Base-by-base conservation (phyloP, 1,139 yeast species). In the Candida tunisiensis region DNA sequence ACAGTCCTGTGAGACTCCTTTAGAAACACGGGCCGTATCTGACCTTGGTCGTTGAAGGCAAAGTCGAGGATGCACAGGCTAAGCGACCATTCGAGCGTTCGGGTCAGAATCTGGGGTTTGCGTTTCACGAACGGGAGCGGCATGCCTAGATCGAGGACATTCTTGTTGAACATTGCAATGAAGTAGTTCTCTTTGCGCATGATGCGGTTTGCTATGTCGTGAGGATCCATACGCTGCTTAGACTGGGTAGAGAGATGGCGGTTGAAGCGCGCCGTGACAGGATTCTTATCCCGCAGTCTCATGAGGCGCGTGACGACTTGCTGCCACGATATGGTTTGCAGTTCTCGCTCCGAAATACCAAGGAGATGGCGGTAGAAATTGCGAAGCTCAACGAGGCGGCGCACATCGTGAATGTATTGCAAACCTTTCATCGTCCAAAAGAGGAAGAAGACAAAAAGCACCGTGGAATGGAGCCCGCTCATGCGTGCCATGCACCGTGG, bases 101-200 rank as follows among this genome's bases (percentile, higher is more conserved):
- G 73, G 0, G 98, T 85, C 25, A 88, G 53, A 20, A 75, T 65
- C 23, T 48, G 43, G 18, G 38, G 37, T 26, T 33, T 32, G 16
- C 30, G 31, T 25, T 37, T 33, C 38, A 45, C 51, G 4, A 63
- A 42, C 1, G 78, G 77, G 5, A 64, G 38, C 2, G 65, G 61
- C 12, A 77, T 45, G 0, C 74, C 61, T 19, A 80, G 54, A 40
- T 79, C 77, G 23, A 88, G 52, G 1, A 85, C 57, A 35, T 79
- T 72, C 39, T 74, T 79, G 52, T 83, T 85, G 40, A 80, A 71
- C 42, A 88, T 55, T 0, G 95, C 95, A 44, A 88, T 80, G 59
- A 82, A 64, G 47, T 85, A 88, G 46, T 88, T 88, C 38, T 91
- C 98, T 38, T 74, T 77, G 31, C 99, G 62, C 98, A 88, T 85